Evolutionary conservation across 768 basidiomycete species (phyloP), one percentile per base, ranked within the genome.

Genomic region (Lanmaoa pseudosensibilis): DNA sequence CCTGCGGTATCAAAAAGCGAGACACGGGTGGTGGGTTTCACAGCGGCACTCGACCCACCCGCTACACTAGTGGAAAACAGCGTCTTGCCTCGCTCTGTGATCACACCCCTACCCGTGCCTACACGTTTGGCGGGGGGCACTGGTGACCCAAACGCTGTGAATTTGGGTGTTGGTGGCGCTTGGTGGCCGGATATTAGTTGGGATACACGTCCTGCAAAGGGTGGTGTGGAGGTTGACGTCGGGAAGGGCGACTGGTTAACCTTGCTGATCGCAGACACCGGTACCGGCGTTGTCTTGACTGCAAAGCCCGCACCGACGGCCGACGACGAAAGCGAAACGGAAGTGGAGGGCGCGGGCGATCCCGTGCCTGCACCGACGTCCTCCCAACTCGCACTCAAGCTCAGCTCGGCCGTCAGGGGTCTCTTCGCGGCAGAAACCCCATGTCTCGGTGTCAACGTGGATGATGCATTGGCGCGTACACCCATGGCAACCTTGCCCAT

Each of bases 321-420:
- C 5, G 66, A 58, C n/a, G 55, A 40, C 9, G 54, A 39, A 44
- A 34, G 4, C 16, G 69, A 57, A 19, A 48, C 36, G 1, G 62
- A 53, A 41, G 32, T 15, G 0, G 66, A 52, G 1, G 58, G 54
- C 12, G 37, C 51, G 4, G 62, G 55, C 0, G 65, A 56, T 9
- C 39, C 53, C 48, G 36, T 54, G 48, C 50, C 64, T 58, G 75
- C 32, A 44, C 66, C 52, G 6, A 84, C 65, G 37, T 85, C 80
- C 67, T 90, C 86, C 88, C 87, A 88, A 36, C 85, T 85, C 65
- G 83, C 82, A 27, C 79, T 81, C 60, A 68, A 80, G 30, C 78
- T 80, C 48, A 41, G 59, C 48, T 78, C 75, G 43, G 69, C 60
- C 18, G 52, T 30, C 34, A 59, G 57, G 32, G 64, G 59, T 56